These are phyloP conservation scores for Fusarium burgessii DNA, from an alignment of 2,329 filamentous ascomycete genomes.

Conservation along the genomic window DNA sequence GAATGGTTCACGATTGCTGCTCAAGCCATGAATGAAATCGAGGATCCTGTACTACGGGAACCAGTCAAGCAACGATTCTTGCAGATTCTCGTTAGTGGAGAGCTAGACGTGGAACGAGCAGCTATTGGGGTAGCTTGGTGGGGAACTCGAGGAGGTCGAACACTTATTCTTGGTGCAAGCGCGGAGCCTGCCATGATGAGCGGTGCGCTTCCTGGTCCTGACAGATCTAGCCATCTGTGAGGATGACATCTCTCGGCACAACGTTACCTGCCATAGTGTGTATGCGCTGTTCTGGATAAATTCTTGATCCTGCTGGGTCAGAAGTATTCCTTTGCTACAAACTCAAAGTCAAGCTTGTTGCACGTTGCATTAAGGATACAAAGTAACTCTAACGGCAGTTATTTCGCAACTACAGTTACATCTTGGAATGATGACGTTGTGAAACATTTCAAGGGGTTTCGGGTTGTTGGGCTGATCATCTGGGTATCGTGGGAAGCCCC, in stretches of 20 bases:
- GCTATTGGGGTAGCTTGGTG: conserved; percentile 88
- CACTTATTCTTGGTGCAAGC: conserved; percentile 57
- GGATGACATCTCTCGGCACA: not conserved
- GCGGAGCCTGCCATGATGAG: conserved; percentile 62
- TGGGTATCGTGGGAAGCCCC: conserved; percentile 1
- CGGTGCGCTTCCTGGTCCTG: conserved; percentile 59
- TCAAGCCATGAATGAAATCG: conserved; percentile 72
- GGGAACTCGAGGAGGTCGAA: conserved; percentile 71
- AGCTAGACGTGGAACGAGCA: conserved; percentile 89
- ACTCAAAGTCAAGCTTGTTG: not conserved
- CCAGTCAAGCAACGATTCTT: conserved; percentile 79
- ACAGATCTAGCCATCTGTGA: conserved; percentile 54
- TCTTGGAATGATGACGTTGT: conserved; percentile 20
- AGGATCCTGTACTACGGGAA: conserved; percentile 71
- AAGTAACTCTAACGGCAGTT: conserved; percentile 14
- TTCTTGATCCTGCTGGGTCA: not conserved
- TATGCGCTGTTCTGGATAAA: not conserved
- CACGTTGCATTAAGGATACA: conserved; percentile 8
- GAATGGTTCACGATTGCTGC: conserved; percentile 85
- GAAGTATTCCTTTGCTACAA: not conserved
- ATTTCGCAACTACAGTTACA: conserved; percentile 1
- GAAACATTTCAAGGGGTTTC: conserved; percentile 11
- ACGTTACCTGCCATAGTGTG: conserved; percentile 4
- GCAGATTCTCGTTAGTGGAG: conserved; percentile 81
- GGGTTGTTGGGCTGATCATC: not conserved